phyloP scores from a whole-genome alignment of 768 basidiomycete species.

The Naganishia vishniacii region DNA sequence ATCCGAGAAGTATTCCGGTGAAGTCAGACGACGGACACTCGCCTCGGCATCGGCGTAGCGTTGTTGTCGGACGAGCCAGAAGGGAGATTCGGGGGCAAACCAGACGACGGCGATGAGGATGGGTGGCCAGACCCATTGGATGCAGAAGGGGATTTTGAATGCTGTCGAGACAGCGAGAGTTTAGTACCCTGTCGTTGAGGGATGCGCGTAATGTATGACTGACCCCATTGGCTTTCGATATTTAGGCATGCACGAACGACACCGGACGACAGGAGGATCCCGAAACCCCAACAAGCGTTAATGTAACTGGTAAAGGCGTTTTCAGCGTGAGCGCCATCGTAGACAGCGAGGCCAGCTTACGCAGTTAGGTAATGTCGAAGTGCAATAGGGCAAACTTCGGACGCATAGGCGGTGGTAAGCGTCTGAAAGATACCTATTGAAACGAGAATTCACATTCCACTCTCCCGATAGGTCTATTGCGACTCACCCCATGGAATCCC shows the following conservation, averaged over 20 bases:
- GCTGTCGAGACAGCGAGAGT: not conserved
- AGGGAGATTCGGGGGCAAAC: conserved; percentile 38
- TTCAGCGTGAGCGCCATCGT: not conserved
- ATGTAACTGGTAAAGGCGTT: not conserved
- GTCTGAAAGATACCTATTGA: conserved; percentile 28
- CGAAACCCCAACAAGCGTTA: conserved; percentile 25
- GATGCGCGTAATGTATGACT: no score
- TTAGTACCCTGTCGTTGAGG: no score
- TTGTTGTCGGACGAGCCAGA: conserved; percentile 47
- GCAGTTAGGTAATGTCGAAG: conserved; percentile 41
- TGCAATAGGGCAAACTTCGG: conserved; percentile 43
- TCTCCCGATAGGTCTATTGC: not conserved
- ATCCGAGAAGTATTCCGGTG: conserved; percentile 28
- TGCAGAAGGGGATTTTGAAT: conserved; percentile 22
- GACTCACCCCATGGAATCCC: conserved; percentile 47
- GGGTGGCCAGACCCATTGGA: conserved; percentile 35
- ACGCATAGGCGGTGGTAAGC: conserved; percentile 38
- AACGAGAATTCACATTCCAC: not conserved
- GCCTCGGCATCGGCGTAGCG: conserved; percentile 33
- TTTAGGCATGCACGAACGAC: conserved; percentile 23
- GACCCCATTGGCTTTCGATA: conserved; percentile 29
- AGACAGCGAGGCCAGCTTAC: conserved; percentile 15
- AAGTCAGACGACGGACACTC: conserved; percentile 26
- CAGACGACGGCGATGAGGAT: conserved; percentile 30
- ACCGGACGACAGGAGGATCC: conserved; percentile 32